Conservation (phyloP, 2,329 filamentous ascomycete genomes). For the Pyricularia pennisetigena region DNA sequence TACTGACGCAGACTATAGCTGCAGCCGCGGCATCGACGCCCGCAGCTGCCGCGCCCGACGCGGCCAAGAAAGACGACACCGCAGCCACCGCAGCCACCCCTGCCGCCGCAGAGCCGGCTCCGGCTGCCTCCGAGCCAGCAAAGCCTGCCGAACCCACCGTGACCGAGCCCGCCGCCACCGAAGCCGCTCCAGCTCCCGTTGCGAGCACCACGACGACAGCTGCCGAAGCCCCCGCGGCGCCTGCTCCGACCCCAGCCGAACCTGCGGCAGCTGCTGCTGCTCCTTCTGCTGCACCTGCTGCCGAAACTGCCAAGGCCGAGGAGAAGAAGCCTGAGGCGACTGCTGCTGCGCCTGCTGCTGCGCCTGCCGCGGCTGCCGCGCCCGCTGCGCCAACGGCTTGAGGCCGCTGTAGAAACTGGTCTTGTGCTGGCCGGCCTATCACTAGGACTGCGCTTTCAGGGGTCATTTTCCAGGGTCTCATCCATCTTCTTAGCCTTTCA, state of each 20-base stretch:
- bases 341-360: neutral
- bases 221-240: neutral
- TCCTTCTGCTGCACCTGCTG: too few relatives aligned
- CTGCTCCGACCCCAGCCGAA: neutral
- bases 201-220: neutral
- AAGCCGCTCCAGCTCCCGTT: neutral
- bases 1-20: neutral
- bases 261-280: neutral
- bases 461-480: neutral
- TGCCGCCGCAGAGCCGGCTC: neutral
- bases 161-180: neutral
- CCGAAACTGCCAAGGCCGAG: neutral
- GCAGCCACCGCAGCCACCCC: neutral
- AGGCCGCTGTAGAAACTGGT: neutral
- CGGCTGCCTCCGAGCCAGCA: neutral
- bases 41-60: neutral
- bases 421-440: neutral
- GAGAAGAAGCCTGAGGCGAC: neutral
- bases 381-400: neutral
- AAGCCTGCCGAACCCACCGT: neutral
- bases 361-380: neutral
- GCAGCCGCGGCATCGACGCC: neutral
- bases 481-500: neutral
- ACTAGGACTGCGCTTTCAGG: neutral
- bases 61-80: neutral